Evolutionary conservation across 257 asterid genomes (phyloP), one percentile per base, ranked within the genome.

Genomic region (Solanum pimpinellifolium): DNA sequence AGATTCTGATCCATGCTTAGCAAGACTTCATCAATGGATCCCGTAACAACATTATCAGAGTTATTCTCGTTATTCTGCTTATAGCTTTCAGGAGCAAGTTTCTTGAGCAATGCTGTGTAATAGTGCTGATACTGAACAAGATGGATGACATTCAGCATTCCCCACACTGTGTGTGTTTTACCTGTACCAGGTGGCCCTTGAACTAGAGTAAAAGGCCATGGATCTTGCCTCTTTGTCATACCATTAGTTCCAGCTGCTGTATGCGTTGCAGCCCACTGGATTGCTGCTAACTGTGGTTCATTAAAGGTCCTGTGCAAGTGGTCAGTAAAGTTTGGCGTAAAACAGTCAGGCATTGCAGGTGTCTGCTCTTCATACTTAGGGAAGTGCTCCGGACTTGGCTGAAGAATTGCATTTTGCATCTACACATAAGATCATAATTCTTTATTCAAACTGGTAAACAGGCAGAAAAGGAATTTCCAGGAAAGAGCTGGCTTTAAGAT

Each of bases 111-210:
- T 62, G 99, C 98, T 86, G 99, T 91, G 89, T 97, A 97, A 87
- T 97, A 97, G 91, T 97, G 99, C 93, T 97, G 99, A 88, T 97
- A 97, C 94, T 97, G 99, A 90, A 97, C 99, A 81, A 97, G 98
- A 93, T 97, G 99, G 91, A 97, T 97, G 23, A 97, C 99, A 85
- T 95, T 97, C 84, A 97, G 95, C 99, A 97, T 97, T 88, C 99
- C 99, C 99, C 99, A 97, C 65, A 97, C 99, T 7, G 99, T 97
- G 86, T 97, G 99, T 14, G 99, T 97, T 91, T 97, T 97, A 69
- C 99, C 99, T 70, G 99, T 97, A 59, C 99, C 99, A 60, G 99
- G 99, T 42, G 99, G 99, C 60, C 99, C 99, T 90, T 97, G 99
- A 84, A 97, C 99, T 87, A 97, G 89, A 69, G 99, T 97, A 89